phyloP scores from a whole-genome alignment of 2,329 filamentous ascomycete species.

The Colletotrichum eleusines region DNA sequence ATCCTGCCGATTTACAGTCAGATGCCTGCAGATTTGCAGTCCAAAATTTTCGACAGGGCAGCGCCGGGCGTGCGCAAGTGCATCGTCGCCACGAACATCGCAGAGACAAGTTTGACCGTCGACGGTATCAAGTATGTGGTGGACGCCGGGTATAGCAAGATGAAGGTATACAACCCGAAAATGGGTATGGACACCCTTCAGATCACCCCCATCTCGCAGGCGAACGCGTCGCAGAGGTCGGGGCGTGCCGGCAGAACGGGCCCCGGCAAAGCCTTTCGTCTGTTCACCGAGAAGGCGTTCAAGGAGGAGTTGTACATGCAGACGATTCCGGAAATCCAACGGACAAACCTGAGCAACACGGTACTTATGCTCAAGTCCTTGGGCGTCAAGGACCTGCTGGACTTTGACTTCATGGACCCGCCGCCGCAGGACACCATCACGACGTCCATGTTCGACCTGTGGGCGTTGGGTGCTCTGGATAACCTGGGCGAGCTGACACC shows the following conservation, averaged over 20 bases:
- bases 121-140: constrained; percentile 99
- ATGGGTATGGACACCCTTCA: constrained; percentile 99
- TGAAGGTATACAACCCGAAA: constrained; percentile 98
- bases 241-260: constrained; percentile 95
- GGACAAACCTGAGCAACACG: constrained; percentile 95
- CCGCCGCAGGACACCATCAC: constrained; percentile 98
- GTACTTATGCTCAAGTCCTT: constrained; percentile 94
- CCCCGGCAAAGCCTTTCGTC: constrained; percentile 92
- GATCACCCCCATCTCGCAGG: constrained; percentile 97
- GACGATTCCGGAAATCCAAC: constrained; percentile 97
- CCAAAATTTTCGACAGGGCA: constrained; percentile 96
- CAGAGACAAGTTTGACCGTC: constrained; percentile 96
- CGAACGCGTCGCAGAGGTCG: constrained; percentile 92
- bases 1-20: constrained; percentile 99
- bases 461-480: constrained; percentile 93
- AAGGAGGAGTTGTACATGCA: constrained; percentile 97
- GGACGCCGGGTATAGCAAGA: constrained; percentile 93
- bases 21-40: constrained; percentile 97
- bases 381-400: constrained; percentile 91
- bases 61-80: constrained; percentile 93
- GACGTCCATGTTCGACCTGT: constrained; percentile 96
- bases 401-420: constrained; percentile 99
- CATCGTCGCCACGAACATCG: constrained; percentile 98
- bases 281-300: constrained; percentile 95
- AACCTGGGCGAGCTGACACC: constrained; percentile 92